Percentiles rank a stretch among this genome's conserved stretches.
phyloP scores from a whole-genome alignment of 108 stramenopile species.

The Nitzschia sp. region DNA sequence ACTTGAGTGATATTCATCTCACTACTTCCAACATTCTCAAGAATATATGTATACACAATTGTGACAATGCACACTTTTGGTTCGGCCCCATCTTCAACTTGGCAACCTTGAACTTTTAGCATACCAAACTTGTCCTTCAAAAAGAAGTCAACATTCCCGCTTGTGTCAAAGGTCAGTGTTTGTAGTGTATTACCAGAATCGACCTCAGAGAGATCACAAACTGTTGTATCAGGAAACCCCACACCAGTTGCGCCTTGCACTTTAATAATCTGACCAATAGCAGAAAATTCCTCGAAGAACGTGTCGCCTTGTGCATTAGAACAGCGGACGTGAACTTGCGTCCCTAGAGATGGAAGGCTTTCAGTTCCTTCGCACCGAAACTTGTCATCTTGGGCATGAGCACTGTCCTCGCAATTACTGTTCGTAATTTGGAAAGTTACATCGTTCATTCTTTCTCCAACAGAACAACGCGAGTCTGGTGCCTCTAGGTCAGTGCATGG shows the following conservation, averaged over 20 bases:
- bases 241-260: neutral
- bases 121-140: conserved; percentile 12
- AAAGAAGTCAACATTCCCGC: conserved; percentile 9
- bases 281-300: neutral
- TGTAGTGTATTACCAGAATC: conserved; percentile 5
- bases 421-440: no score
- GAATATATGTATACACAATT: neutral
- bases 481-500: no score
- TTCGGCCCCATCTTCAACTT: neutral
- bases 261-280: neutral
- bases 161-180: conserved; percentile 7
- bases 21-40: neutral
- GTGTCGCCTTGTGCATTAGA: neutral
- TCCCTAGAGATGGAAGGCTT: neutral
- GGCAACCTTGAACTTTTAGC: conserved; percentile 3
- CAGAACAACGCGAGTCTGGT: no score
- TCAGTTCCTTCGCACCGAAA: conserved; percentile 10
- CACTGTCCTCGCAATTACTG: no score
- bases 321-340: neutral
- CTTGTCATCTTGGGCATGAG: no score
- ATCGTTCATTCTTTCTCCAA: no score
- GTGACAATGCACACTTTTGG: neutral
- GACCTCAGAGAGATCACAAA: neutral
- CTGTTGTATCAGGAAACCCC: neutral
- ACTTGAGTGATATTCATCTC: neutral